Percentiles rank a stretch among this genome's conserved stretches.
These are phyloP conservation scores for Scedosporium apiospermum DNA, from an alignment of 2,329 filamentous ascomycete genomes.

Conservation along the genomic window DNA sequence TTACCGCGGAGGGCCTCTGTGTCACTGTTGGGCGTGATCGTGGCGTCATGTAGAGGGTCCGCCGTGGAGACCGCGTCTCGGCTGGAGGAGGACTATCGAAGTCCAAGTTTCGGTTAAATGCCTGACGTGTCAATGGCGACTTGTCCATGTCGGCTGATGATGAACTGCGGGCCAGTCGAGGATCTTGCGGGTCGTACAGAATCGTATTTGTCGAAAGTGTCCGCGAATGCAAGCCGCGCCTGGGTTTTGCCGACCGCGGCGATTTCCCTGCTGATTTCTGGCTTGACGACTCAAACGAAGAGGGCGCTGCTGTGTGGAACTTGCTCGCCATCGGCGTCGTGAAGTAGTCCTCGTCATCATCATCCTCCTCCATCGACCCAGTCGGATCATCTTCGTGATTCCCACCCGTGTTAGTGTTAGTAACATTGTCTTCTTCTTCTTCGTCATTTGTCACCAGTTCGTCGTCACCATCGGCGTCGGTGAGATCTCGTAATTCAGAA, in stretches of 20 bases:
- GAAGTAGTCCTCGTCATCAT: constrained; percentile 43
- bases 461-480: constrained; percentile 81
- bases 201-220: constrained; percentile 77
- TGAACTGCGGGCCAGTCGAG: constrained; percentile 25
- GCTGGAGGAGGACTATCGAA: constrained; percentile 26
- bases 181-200: constrained; percentile 62
- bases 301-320: constrained; percentile 24
- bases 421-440: constrained; percentile 46
- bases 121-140: constrained; percentile 4
- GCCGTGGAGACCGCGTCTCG: constrained; percentile 38
- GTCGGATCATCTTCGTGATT: constrained; percentile 17
- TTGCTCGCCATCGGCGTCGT: constrained; percentile 37
- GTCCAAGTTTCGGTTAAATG: constrained; percentile 27
- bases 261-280: constrained; percentile 1
- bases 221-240: constrained; percentile 47
- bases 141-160: constrained; percentile 33
- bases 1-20: constrained; percentile 14
- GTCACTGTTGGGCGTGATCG: constrained; percentile 49
- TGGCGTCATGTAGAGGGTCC: constrained; percentile 29
- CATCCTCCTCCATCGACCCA: constrained; percentile 15
- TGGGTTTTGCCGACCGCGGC: neutral
- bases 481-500: constrained; percentile 40
- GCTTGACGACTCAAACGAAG: constrained; percentile 1
- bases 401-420: constrained; percentile 29
- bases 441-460: constrained; percentile 79